These are phyloP conservation scores for Fusarium pilosicola DNA, from an alignment of 2,329 filamentous ascomycete genomes.

Conservation along the genomic window DNA sequence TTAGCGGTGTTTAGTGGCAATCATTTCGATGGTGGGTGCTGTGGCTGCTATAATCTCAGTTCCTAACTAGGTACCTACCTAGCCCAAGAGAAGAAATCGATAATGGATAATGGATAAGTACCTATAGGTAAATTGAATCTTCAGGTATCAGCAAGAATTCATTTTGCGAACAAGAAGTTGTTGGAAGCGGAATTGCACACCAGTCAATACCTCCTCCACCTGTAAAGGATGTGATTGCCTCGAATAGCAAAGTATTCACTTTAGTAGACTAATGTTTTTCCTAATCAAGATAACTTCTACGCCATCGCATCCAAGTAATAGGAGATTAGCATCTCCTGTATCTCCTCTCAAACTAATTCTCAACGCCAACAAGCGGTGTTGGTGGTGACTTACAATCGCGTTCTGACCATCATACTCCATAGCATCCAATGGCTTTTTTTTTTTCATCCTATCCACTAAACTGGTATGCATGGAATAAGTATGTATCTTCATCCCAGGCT, in stretches of 20 bases:
- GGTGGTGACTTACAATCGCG: slow-evolving; percentile 14
- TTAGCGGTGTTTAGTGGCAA: slow-evolving; percentile 5
- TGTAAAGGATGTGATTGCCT: background rate
- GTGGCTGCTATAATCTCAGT: slow-evolving; percentile 2
- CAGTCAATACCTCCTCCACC: background rate
- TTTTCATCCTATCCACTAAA: background rate
- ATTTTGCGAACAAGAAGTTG: background rate
- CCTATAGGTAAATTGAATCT: background rate
- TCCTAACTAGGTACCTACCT: background rate
- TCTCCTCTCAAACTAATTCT: background rate
- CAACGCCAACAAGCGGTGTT: slow-evolving; percentile 1
- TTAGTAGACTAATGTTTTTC: background rate
- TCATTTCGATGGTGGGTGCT: background rate
- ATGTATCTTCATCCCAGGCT: slow-evolving; percentile 2
- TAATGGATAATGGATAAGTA: background rate
- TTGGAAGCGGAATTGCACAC: background rate
- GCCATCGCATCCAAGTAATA: background rate
- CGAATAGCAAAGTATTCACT: background rate
- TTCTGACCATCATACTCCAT: slow-evolving; percentile 1
- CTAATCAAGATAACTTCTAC: background rate
- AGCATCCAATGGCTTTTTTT: background rate
- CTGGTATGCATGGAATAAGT: background rate
- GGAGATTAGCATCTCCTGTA: background rate
- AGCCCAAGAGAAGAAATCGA: background rate
- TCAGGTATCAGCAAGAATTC: background rate